Base-by-base conservation (phyloP, 1,284 basidiomycete species). In the Sphagnurus paluster region DNA sequence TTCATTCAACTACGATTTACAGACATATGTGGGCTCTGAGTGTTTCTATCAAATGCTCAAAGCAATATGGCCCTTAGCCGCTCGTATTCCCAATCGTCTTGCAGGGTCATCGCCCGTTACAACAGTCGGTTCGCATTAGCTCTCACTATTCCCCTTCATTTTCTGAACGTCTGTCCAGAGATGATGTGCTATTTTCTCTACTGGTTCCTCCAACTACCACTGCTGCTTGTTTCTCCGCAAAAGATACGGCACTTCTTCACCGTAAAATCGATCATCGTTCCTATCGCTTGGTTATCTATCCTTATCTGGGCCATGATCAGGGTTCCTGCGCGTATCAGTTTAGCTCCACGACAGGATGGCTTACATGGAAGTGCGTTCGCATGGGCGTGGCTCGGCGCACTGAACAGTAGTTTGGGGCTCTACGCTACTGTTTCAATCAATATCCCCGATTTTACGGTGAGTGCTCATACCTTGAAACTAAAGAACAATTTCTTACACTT, bases 101-200 rank as follows among this genome's bases (percentile, higher is more conserved):
- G 68, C 85, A 5, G 67, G 65, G 1, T 68, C 66, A 23, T 74
- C 82, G 26, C 73, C 83, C 46, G 85, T 89, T 42, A 90, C 86
- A 2, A 80, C 82, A 0, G 66, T 71, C 32, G 80, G 82, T 75
- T 49, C 24, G 70, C 56, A 10, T 19, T 16, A 39, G 17, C 23
- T 5, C 14, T 14, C 19, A 9, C 32, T 14, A n/a, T 2, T n/a
- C 33, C n/a, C 29, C 23, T 14, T 17, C 23, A 6, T 44, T 8
- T 16, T 23, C 5, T 1, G 3, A 33, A 20, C 17, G 10, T 30
- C 1, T 33, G 9, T 26, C 5, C 53, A 73, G 77, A 75, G 7
- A 76, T 88, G 62, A 77, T 87, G 67, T 89, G 83, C 59, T 93
- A 88, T 66, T 80, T 90, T 65, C 62, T 93, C 24, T 91, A 82